Conservation (phyloP, 2,329 filamentous ascomycete genomes). For the Talaromyces rugulosus region DNA sequence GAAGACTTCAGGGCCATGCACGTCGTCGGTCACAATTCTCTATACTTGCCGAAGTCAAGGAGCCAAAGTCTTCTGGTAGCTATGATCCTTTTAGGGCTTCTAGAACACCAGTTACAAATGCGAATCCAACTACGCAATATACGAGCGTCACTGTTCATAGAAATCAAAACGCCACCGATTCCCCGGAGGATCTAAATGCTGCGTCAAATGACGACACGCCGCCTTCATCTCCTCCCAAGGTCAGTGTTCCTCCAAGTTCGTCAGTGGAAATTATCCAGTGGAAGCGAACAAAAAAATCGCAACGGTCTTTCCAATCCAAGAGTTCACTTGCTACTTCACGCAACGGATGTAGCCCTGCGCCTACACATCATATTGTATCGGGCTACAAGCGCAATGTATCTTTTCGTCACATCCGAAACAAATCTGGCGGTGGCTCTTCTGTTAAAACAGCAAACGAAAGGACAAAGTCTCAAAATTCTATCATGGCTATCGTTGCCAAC, state of each 20-base stretch:
- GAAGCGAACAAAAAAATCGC: conserved; percentile 28
- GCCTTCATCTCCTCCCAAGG: conserved; percentile 8
- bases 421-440: conserved; percentile 27
- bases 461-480: conserved; percentile 22
- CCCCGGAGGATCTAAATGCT: conserved; percentile 9
- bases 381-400: conserved; percentile 60
- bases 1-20: conserved; percentile 17
- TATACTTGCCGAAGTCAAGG: conserved; percentile 52
- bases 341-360: conserved; percentile 30
- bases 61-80: conserved; percentile 49
- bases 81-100: conserved; percentile 84
- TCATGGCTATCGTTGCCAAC: conserved; percentile 18
- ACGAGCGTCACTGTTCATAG: conserved; percentile 68
- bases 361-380: conserved; percentile 43
- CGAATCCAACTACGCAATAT: conserved; percentile 53
- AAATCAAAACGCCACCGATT: conserved; percentile 18
- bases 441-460: conserved; percentile 19
- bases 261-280: conserved; percentile 30
- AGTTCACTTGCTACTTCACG: conserved; percentile 47
- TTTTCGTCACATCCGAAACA: conserved; percentile 54
- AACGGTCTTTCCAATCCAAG: conserved; percentile 41
- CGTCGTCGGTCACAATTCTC: conserved; percentile 54
- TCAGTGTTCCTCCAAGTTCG: conserved; percentile 17
- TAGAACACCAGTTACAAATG: conserved; percentile 46
- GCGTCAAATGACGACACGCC: conserved; percentile 6